Base-by-base conservation (phyloP, 2,329 filamentous ascomycete species). In the Mycogone perniciosa region DNA sequence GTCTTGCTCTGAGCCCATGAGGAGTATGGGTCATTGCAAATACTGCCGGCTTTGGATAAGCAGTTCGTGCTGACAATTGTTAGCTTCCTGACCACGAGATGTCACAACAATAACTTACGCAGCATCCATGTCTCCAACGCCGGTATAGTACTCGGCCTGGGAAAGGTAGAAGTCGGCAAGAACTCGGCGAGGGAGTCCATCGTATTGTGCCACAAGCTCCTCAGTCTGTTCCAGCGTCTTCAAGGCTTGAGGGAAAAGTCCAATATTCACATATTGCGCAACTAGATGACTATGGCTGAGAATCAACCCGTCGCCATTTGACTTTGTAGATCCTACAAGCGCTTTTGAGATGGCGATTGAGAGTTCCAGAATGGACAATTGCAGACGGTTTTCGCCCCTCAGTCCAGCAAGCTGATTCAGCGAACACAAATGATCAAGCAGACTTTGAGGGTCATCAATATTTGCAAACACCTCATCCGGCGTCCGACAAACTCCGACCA, bases 131-230 rank as follows among this genome's bases (percentile, higher is more conserved):
- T 83, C 81, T 7, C 85, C 86, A 9, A 84, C 77, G 1, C 80
- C 79, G 13, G 91, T 71, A 30, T 85, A 74, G 64, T 90, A 89
- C 64, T 95, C 88, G 0, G 87, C 84, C 54, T 84, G 82, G 0
- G 83, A 81, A 6, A 96, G 69, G 56, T 90, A 79, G 64, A 86
- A 86, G 11, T 68, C 67, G 7, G 73, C 74, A 20, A 74, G 56
- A 5, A 72, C 65, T 13, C 75, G 70, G 9, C 64, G 64, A 2
- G 71, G 67, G 3, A 64, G 54, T 0, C 61, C 60, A n/a, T 70
- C 62, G n/a, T 69, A 62, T 46, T 70, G 62, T 39, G 66, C 59
- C 7, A 72, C 56, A 13, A 76, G 74, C 20, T 71, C 66, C 55
- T 83, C 76, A 3, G 82, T 81, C 49, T 77, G 76, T 1, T 76